Conservation (phyloP, 768 basidiomycete species). For the Astraeus odoratus region DNA sequence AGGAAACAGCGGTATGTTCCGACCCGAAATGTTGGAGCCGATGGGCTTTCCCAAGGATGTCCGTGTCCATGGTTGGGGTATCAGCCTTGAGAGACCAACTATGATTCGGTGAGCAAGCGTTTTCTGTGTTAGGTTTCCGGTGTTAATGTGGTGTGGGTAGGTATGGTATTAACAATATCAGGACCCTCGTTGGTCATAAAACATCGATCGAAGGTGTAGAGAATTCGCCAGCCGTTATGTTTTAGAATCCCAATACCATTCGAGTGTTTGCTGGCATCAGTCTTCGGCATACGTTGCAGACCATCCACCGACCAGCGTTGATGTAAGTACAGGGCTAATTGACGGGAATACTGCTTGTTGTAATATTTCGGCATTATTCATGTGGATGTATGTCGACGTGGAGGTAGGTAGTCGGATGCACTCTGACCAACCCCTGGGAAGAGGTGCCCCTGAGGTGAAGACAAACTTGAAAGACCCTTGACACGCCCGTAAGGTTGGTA, state of each 20-base stretch:
- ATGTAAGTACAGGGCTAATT: too few species aligned
- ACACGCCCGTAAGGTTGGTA: too few species aligned
- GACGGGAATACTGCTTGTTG: too few species aligned
- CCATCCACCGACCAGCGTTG: too few species aligned
- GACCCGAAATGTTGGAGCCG: slow-evolving; percentile 97
- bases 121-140: not conserved
- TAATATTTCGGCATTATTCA: too few species aligned
- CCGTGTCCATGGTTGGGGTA: slow-evolving; percentile 95
- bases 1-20: slow-evolving; percentile 99
- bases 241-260: slow-evolving; percentile 39
- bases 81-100: slow-evolving; percentile 90
- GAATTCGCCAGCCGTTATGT: slow-evolving; percentile 84
- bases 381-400: too few species aligned
- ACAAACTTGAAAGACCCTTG: too few species aligned
- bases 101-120: slow-evolving; percentile 80
- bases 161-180: slow-evolving; percentile 96
- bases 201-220: slow-evolving; percentile 86
- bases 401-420: too few species aligned
- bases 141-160: slow-evolving; percentile 32
- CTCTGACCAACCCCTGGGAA: too few species aligned
- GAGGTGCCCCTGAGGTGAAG: too few species aligned
- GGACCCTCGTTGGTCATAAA: slow-evolving; percentile 96
- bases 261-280: not conserved
- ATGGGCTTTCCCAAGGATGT: slow-evolving; percentile 98
- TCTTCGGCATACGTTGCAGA: too few species aligned